A percentile compares a stretch with the other conserved stretches of the same genome.
These are phyloP conservation scores for Grosmannia clavigera DNA, from an alignment of 2,329 filamentous ascomycete genomes.

Conservation along the genomic window DNA sequence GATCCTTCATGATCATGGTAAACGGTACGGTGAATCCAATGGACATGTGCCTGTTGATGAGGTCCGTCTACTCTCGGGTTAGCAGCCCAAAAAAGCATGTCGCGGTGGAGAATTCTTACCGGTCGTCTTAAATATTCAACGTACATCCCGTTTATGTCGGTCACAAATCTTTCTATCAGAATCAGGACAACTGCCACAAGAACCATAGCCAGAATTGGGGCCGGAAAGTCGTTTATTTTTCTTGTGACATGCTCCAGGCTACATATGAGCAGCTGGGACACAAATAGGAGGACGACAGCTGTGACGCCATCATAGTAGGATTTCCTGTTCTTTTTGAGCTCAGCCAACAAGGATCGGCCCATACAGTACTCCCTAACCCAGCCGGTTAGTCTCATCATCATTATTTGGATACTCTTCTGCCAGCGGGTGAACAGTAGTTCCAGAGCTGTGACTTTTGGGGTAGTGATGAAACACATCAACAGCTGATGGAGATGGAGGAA, in stretches of 20 bases:
- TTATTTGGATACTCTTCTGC: not conserved
- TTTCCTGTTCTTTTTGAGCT: not conserved
- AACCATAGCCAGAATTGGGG: constrained; percentile 35
- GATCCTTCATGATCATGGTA: constrained; percentile 29
- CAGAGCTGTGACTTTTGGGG: not conserved
- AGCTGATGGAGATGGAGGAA: not conserved
- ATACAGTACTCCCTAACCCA: not conserved
- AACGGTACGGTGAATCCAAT: constrained; percentile 38
- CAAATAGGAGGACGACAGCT: constrained; percentile 25
- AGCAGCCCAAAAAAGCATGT: not conserved
- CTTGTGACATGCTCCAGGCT: constrained; percentile 25
- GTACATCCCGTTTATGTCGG: constrained; percentile 18
- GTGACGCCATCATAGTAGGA: constrained; percentile 17
- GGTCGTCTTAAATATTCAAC: constrained; percentile 10
- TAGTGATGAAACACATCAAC: not conserved
- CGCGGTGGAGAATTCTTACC: constrained; percentile 1
- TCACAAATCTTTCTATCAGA: constrained; percentile 7
- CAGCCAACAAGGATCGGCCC: not conserved
- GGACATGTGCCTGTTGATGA: constrained; percentile 38
- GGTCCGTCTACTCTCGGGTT: constrained; percentile 25
- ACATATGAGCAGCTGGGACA: constrained; percentile 34
- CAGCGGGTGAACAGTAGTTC: not conserved
- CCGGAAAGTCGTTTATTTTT: constrained; percentile 27
- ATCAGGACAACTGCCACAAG: constrained; percentile 25
- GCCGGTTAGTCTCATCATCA: not conserved